A percentile compares a stretch with the other conserved stretches of the same genome.
Evolutionary conservation across 495 filamentous ascomycete species (phyloP).

Genomic region (Podospora sp.): DNA sequence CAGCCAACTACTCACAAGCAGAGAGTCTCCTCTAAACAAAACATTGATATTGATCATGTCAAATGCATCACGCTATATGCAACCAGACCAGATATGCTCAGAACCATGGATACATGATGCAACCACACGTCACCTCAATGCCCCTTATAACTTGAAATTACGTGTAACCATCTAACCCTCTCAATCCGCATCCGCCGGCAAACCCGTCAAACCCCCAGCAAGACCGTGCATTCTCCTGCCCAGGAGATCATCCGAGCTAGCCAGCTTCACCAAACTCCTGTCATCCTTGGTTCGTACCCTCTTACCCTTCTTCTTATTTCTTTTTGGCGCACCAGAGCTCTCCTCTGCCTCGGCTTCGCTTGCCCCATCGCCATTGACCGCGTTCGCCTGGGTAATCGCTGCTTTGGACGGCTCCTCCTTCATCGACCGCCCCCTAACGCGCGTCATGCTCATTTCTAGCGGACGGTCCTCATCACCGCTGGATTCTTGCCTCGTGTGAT

Average conservation of each 20-base stretch:
- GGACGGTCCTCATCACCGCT: constrained; percentile 78
- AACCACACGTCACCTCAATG: not conserved
- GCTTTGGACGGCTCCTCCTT: constrained; percentile 1
- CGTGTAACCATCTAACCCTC: constrained; percentile 3
- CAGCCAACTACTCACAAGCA: not conserved
- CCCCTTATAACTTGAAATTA: not conserved
- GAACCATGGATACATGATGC: not conserved
- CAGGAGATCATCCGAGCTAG: constrained; percentile 82
- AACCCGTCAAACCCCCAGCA: constrained; percentile 74
- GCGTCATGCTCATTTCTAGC: constrained; percentile 73
- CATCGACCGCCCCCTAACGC: constrained; percentile 34
- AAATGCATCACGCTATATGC: not conserved
- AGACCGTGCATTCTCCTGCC: constrained; percentile 84
- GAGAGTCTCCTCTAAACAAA: not conserved
- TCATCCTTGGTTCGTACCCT: constrained; percentile 37
- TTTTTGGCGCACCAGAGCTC: not conserved
- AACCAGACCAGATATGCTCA: not conserved
- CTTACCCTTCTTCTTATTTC: constrained; percentile 38
- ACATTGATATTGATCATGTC: not conserved
- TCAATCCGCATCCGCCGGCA: constrained; percentile 51
- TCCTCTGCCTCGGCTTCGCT: constrained; percentile 5
- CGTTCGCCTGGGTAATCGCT: constrained; percentile 15
- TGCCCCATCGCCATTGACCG: constrained; percentile 8
- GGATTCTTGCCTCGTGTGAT: constrained; percentile 59
- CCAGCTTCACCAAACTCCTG: constrained; percentile 69